Base-by-base conservation (phyloP, 2,329 filamentous ascomycete genomes). In the Alternaria incomplexa region DNA sequence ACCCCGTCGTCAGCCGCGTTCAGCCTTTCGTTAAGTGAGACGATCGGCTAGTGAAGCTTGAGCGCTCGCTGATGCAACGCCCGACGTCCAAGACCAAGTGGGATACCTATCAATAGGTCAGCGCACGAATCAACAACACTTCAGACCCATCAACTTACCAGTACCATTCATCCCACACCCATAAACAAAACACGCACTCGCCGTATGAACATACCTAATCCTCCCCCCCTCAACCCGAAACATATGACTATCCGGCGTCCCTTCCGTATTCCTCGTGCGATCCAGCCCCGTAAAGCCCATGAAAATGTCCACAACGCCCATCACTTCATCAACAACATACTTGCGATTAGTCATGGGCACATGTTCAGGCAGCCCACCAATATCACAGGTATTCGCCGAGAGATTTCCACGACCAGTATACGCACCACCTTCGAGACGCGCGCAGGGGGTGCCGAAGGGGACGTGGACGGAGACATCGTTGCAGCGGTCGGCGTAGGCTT, bases 281-380 rank as follows among this genome's bases (percentile, higher is more conserved):
- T 74, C 71, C 12, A 75, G 47, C 3, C 71, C 73, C 2, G 66
- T 70, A 45, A 74, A 74, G 2, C 70, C 71, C 36, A 72, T 56
- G 15, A 73, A 71, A 5, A 76, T 66, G 43, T 71, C 67, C 28
- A 74, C 71, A 17, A 68, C 63, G 6, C 73, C 73, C 46, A 59
- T 58, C 25, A 64, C 68, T 58, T 76, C 73, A 54, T 75, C 72
- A 12, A 74, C 60, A 22, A 75, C 72, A 55, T 76, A 75, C 40
- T 67, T 56, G 2, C 72, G 56, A 32, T 74, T 69, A 10, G 67
- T 62, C 67, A 71, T 61, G 3, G 66, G 63, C 23, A 71, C 58
- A 20, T 69, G 60, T 4, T 56, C 54, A 0, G 65, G 65, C 5
- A 67, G 45, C 20, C 63, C 60, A 7, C 63, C 65, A 6, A 65